Evolutionary conservation across 352 stramenopile genomes (phyloP).

Genomic region (Phytophthora sansomeana): DNA sequence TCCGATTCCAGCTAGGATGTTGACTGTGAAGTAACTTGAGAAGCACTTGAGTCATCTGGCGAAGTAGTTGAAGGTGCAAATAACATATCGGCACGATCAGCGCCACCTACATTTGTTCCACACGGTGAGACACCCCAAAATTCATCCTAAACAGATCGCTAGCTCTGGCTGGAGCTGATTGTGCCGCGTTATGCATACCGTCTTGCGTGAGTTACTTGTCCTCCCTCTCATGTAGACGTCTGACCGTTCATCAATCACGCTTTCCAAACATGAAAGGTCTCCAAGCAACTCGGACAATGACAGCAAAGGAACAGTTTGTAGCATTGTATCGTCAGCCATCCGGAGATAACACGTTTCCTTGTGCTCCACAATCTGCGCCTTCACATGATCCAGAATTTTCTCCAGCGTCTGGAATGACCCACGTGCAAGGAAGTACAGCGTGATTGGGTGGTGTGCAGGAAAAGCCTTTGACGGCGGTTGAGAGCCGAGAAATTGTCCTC

Average conservation of each 20-base stretch:
- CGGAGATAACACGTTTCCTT: constrained; percentile 82
- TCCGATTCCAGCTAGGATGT: constrained; percentile 52
- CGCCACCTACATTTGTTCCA: constrained; percentile 20
- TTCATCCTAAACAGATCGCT: constrained; percentile 82
- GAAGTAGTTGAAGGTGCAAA: constrained; percentile 47
- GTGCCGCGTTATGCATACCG: constrained; percentile 9
- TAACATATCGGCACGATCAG: constrained; percentile 67
- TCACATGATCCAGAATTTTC: constrained; percentile 62
- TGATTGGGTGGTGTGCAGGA: constrained; percentile 65
- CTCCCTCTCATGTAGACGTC: constrained; percentile 56
- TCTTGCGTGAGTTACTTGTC: constrained; percentile 4
- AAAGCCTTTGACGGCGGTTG: constrained; percentile 32
- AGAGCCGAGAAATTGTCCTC: constrained; percentile 11
- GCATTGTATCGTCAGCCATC: constrained; percentile 66
- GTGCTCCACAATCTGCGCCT: constrained; percentile 63
- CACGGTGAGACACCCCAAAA: constrained; percentile 46
- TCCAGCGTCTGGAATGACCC: constrained; percentile 74
- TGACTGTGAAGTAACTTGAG: constrained; percentile 3
- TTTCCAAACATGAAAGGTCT: constrained; percentile 20
- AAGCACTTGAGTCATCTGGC: constrained; percentile 3
- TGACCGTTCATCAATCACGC: constrained; percentile 51
- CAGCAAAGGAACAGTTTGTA: constrained; percentile 61
- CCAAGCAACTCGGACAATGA: constrained; percentile 59
- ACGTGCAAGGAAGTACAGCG: constrained; percentile 72
- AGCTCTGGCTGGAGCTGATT: constrained; percentile 52